Evolutionary conservation across 2,329 filamentous ascomycete species (phyloP).

Genomic region (Teratosphaeria pseudoeucalypti): DNA sequence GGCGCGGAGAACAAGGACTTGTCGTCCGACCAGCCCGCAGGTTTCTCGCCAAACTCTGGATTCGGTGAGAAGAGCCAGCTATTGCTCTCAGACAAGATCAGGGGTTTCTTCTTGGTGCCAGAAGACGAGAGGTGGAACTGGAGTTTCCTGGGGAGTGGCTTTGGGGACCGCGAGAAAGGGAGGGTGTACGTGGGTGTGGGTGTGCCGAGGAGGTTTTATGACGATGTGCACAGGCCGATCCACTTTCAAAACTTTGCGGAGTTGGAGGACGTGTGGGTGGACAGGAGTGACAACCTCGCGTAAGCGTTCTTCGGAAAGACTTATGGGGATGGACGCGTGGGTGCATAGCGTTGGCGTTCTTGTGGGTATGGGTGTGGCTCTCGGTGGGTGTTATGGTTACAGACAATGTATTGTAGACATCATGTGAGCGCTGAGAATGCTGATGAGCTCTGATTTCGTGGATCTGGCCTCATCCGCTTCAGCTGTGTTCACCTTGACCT

Average conservation of each 20-base stretch:
- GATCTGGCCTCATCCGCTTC: background rate
- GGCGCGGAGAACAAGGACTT: constrained; percentile 91
- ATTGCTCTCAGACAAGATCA: constrained; percentile 82
- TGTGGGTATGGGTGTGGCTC: background rate
- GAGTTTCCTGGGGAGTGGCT: constrained; percentile 89
- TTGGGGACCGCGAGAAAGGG: constrained; percentile 73
- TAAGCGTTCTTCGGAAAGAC: constrained; percentile 30
- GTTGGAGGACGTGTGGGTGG: constrained; percentile 92
- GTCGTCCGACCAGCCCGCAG: constrained; percentile 83
- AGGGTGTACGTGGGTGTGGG: constrained; percentile 86
- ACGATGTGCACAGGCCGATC: constrained; percentile 77
- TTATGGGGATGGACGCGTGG: background rate
- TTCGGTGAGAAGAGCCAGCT: constrained; percentile 96
- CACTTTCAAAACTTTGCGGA: constrained; percentile 98
- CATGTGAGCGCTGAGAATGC: background rate
- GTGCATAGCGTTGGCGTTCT: background rate
- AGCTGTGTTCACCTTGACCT: background rate
- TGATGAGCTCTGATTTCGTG: background rate
- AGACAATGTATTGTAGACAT: background rate
- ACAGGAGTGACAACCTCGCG: constrained; percentile 85
- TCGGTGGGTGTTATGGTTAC: background rate
- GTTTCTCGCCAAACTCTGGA: constrained; percentile 62
- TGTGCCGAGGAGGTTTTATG: constrained; percentile 80
- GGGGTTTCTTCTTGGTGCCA: constrained; percentile 91
- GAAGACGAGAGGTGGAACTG: constrained; percentile 93